A percentile compares a stretch with the other conserved stretches of the same genome.
phyloP scores from a whole-genome alignment of 169 alveolate species.

The Babesia ovata region DNA sequence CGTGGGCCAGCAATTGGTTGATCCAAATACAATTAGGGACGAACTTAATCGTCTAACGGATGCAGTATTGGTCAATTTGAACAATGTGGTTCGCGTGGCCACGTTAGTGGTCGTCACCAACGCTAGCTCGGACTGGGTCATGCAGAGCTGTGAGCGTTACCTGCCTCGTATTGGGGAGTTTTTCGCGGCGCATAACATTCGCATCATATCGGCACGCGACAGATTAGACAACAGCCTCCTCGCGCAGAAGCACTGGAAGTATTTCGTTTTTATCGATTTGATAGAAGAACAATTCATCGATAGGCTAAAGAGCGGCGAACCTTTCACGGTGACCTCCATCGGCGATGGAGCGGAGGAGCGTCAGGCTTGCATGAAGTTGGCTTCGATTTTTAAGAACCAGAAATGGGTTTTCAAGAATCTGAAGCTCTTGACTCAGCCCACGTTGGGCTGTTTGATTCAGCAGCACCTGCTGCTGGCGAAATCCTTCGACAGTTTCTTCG shows the following conservation, averaged over 20 bases:
- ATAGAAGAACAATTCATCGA: conserved; percentile 76
- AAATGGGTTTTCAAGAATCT: conserved; percentile 81
- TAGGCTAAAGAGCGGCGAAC: conserved; percentile 67
- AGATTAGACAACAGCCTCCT: conserved; percentile 77
- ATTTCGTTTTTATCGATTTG: conserved; percentile 75
- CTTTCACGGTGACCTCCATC: conserved; percentile 81
- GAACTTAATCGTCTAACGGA: conserved; percentile 75
- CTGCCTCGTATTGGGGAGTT: conserved; percentile 78
- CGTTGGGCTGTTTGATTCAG: conserved; percentile 76
- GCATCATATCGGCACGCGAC: conserved; percentile 84
- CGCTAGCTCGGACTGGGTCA: conserved; percentile 86
- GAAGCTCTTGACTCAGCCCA: conserved; percentile 82
- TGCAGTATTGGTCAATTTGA: conserved; percentile 72
- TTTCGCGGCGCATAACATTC: conserved; percentile 74
- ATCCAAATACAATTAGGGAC: conserved; percentile 58
- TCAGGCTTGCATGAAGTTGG: conserved; percentile 84
- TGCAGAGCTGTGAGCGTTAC: conserved; percentile 77
- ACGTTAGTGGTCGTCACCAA: conserved; percentile 82
- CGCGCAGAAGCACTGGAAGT: conserved; percentile 85
- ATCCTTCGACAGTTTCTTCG: conserved; percentile 56
- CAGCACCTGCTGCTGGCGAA: conserved; percentile 78
- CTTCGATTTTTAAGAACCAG: conserved; percentile 70
- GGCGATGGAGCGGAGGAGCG: conserved; percentile 88
- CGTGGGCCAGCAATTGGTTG: conserved; percentile 56
- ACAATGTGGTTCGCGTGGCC: conserved; percentile 70